Base-by-base conservation (phyloP, 2,329 filamentous ascomycete species). In the Cercospora janseana region DNA sequence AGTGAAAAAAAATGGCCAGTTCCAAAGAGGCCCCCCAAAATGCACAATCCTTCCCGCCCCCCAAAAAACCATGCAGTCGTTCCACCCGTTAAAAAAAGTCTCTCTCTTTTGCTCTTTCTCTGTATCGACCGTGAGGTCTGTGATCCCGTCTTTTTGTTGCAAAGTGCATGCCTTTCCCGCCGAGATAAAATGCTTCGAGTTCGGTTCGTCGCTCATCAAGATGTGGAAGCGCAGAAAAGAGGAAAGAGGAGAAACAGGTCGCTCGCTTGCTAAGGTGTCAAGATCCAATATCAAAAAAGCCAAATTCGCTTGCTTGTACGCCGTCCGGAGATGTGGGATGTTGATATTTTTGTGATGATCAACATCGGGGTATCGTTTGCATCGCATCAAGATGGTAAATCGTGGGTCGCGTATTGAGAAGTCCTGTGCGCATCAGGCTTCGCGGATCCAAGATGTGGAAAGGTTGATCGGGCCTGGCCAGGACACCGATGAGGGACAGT, bases 321-420 rank as follows among this genome's bases (percentile, higher is more conserved):
- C 77, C 76, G 73, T 78, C 76, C 74, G 35, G 35, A 40, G 20
- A 72, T 71, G 68, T 65, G 61, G 57, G 51, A 51, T 57, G 58
- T 51, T 57, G 58, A 66, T 68, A 66, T 59, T 61, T 59, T 64
- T 62, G 63, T 63, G 64, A 65, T 65, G 66, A 70, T 70, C 63
- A 67, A 66, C 65, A 66, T 65, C 63, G 65, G n/a, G 65, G 64
- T 65, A 65, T 66, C 59, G 57, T 59, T 55, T 53, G 60, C 63
- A 65, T 72, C 68, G 69, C 68, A 67, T 71, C 55, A 64, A 60
- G 55, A 27, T 46, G 20, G 46, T 47, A 57, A 35, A 55, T 64
- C 58, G 59, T 60, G 70, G 68, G 70, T 72, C 70, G 70, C 69
- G 65, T 73, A 63, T 69, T 63, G 63, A 43, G 61, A 64, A 64